Evolutionary conservation across 768 basidiomycete species (phyloP).

Genomic region (Cystobasidium ongulense): DNA sequence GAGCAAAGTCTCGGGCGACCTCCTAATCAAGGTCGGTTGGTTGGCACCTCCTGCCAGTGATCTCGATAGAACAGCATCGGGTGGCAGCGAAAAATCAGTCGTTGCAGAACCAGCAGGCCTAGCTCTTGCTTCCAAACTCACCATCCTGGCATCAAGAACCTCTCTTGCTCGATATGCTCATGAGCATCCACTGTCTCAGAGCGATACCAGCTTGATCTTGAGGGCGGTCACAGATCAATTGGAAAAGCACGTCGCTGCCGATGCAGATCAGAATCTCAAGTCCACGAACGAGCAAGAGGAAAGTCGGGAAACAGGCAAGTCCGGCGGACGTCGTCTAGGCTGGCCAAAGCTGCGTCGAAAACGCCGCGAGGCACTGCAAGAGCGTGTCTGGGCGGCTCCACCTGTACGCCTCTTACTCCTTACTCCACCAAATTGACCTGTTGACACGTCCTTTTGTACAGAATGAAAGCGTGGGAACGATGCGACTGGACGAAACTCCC

Average conservation of each 20-base stretch:
- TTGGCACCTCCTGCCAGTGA: conserved; percentile 38
- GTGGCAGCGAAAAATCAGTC: neutral
- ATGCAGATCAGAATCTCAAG: neutral
- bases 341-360: neutral
- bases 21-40: conserved; percentile 60
- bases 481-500: conserved; percentile 55
- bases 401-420: conserved; percentile 50
- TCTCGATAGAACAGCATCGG: neutral
- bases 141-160: neutral
- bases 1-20: conserved; percentile 51
- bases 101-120: neutral
- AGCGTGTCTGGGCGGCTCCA: conserved; percentile 58
- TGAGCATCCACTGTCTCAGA: conserved; percentile 51
- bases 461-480: conserved; percentile 79
- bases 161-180: conserved; percentile 54
- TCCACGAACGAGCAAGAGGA: neutral
- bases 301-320: neutral
- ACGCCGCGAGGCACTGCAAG: conserved; percentile 41
- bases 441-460: conserved; percentile 42
- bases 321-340: neutral
- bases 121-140: neutral
- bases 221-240: neutral
- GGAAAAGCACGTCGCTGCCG: neutral
- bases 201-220: neutral
- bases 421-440: neutral